A percentile compares a stretch with the other conserved stretches of the same genome.
Conservation (phyloP, 345 rosid genomes). For the Citrus mangshanensis region DNA sequence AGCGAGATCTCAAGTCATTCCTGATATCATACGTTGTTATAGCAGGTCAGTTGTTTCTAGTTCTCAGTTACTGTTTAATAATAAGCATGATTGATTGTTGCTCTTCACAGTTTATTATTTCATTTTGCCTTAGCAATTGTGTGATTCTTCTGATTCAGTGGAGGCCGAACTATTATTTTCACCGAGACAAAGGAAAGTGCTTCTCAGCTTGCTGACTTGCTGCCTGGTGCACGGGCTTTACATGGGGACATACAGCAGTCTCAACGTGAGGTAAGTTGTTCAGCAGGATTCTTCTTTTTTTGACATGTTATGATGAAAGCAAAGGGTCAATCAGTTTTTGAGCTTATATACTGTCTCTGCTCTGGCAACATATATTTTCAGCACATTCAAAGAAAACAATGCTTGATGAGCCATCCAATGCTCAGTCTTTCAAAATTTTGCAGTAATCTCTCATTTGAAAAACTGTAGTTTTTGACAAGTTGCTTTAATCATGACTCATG, state of each 20-base stretch:
- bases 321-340: neutral
- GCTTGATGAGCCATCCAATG: neutral
- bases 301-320: too few relatives aligned
- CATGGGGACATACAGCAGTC: slow-evolving; percentile 96
- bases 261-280: slow-evolving; percentile 71
- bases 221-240: slow-evolving; percentile 83
- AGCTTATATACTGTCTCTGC: neutral
- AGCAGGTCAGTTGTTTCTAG: slow-evolving; percentile 55
- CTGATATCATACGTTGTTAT: slow-evolving; percentile 87
- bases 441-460: neutral
- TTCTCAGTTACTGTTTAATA: neutral
- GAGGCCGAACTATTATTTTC: slow-evolving; percentile 89
- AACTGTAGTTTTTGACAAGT: neutral
- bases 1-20: slow-evolving; percentile 80
- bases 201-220: slow-evolving; percentile 79
- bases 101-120: neutral
- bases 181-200: slow-evolving; percentile 88
- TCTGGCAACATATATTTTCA: neutral
- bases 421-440: neutral
- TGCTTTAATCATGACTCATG: neutral
- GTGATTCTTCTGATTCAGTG: slow-evolving; percentile 46
- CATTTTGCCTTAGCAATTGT: neutral
- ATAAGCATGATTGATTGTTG: neutral
- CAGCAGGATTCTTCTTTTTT: neutral
- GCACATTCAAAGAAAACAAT: neutral